These are phyloP conservation scores for Nothopassalora personata DNA, from an alignment of 2,329 filamentous ascomycete genomes.

Conservation along the genomic window DNA sequence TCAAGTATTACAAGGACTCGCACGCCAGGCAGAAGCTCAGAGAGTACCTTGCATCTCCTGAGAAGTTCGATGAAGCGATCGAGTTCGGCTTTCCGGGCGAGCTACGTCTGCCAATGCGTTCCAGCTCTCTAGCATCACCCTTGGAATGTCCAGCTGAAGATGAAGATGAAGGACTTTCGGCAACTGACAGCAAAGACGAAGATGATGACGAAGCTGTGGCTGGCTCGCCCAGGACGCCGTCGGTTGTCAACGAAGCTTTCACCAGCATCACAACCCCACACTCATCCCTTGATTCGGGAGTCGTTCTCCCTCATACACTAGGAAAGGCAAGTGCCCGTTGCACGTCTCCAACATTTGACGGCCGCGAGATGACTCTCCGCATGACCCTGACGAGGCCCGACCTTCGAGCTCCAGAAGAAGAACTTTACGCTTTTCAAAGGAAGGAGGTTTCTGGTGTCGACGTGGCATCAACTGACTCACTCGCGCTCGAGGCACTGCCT, in stretches of 20 bases:
- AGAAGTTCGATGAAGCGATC: constrained; percentile 92
- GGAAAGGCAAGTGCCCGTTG: constrained; percentile 10
- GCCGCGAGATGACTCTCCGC: constrained; percentile 85
- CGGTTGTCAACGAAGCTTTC: constrained; percentile 6
- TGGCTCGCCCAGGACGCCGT: constrained; percentile 9
- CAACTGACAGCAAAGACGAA: constrained; percentile 11
- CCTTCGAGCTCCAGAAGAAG: constrained; percentile 67
- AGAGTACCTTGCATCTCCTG: constrained; percentile 78
- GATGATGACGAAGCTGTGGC: constrained; percentile 7
- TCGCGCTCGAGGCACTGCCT: constrained; percentile 51
- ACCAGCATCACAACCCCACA: constrained; percentile 18
- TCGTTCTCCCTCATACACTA: constrained; percentile 18
- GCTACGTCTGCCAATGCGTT: neutral
- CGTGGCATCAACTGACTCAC: constrained; percentile 41
- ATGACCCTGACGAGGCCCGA: constrained; percentile 94
- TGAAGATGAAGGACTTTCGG: constrained; percentile 11
- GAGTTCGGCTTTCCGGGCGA: constrained; percentile 77
- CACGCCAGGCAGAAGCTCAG: constrained; percentile 81
- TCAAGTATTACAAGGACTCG: constrained; percentile 78
- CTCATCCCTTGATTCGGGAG: constrained; percentile 34
- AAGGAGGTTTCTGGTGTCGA: constrained; percentile 19
- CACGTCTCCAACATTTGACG: constrained; percentile 15
- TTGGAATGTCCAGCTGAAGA: constrained; percentile 1
- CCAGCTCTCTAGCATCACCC: constrained; percentile 19
- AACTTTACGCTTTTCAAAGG: constrained; percentile 55